Conservation (phyloP, 345 rosid genomes). For the Acer yangbiense region DNA sequence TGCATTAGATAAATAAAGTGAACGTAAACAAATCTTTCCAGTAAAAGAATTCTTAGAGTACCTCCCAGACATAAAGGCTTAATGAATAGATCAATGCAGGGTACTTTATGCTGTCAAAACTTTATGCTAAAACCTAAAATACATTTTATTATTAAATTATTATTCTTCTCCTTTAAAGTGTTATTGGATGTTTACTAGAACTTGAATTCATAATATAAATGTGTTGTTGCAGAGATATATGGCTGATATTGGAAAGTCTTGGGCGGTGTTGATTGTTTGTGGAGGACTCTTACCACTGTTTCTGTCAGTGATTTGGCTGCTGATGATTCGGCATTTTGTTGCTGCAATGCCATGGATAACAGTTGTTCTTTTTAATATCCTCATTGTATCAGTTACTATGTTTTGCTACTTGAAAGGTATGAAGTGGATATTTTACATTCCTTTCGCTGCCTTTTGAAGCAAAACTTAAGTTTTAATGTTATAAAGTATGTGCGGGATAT, state of each 20-base stretch:
- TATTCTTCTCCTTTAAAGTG: not conserved
- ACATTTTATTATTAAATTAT: not conserved
- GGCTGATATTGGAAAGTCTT: slow-evolving; percentile 94
- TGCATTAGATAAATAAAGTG: not conserved
- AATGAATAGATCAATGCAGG: not conserved
- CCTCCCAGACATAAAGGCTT: not conserved
- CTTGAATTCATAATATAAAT: slow-evolving; percentile 13
- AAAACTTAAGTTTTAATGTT: not conserved
- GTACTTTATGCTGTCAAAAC: not conserved
- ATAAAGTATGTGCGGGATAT: not conserved
- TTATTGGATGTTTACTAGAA: not conserved
- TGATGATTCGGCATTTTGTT: slow-evolving; percentile 90
- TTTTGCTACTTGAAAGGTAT: slow-evolving; percentile 86
- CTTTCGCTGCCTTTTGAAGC: not conserved
- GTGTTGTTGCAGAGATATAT: slow-evolving; percentile 74
- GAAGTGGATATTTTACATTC: slow-evolving; percentile 5
- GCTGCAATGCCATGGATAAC: slow-evolving; percentile 99
- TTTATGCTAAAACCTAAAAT: not conserved
- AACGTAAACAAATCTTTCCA: not conserved
- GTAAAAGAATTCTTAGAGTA: not conserved
- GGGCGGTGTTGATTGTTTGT: slow-evolving; percentile 93
- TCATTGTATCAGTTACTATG: slow-evolving; percentile 78
- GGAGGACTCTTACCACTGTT: slow-evolving; percentile 91
- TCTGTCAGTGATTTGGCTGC: slow-evolving; percentile 88
- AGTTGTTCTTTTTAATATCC: slow-evolving; percentile 76